phyloP scores from a whole-genome alignment of 2,329 filamentous ascomycete species.

The Colletotrichum tanaceti region DNA sequence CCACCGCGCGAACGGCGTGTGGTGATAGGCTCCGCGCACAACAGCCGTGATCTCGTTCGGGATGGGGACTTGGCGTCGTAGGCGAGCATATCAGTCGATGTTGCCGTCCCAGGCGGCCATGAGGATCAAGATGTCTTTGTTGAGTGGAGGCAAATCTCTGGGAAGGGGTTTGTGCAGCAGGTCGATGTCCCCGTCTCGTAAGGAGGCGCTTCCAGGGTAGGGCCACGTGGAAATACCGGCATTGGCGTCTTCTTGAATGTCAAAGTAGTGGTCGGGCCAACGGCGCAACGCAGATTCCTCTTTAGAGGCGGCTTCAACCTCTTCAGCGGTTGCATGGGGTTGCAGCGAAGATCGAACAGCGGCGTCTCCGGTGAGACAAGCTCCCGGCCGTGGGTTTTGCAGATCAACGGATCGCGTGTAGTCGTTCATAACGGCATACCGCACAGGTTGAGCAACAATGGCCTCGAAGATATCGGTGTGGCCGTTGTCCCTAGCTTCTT shows the following conservation, averaged over 20 bases:
- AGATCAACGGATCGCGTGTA: slow-evolving; percentile 46
- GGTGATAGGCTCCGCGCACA: slow-evolving; percentile 52
- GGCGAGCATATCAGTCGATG: slow-evolving; percentile 53
- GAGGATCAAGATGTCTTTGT: slow-evolving; percentile 54
- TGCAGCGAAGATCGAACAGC: slow-evolving; percentile 41
- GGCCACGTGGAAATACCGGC: slow-evolving; percentile 27
- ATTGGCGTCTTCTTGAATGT: slow-evolving; percentile 49
- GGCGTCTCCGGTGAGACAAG: slow-evolving; percentile 51
- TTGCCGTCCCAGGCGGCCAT: slow-evolving; percentile 54
- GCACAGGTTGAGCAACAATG: slow-evolving; percentile 48
- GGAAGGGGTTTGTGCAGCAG: slow-evolving; percentile 50
- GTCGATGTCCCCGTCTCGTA: slow-evolving; percentile 34
- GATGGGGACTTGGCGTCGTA: slow-evolving; percentile 47
- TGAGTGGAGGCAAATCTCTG: slow-evolving; percentile 49
- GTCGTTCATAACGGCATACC: slow-evolving; percentile 52
- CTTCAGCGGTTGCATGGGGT: background rate
- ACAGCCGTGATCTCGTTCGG: slow-evolving; percentile 45
- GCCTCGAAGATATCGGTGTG: slow-evolving; percentile 44
- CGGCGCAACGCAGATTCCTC: background rate
- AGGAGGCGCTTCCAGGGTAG: too few relatives aligned
- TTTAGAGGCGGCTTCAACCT: background rate
- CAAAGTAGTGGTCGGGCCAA: slow-evolving; percentile 24
- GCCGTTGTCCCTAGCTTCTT: slow-evolving; percentile 51
- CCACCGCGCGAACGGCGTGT: slow-evolving; percentile 52
- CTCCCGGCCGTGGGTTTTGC: slow-evolving; percentile 8